Percentiles rank a stretch among this genome's conserved stretches.
Conservation (phyloP, 2,329 filamentous ascomycete species). For the Hyphodiscus sp. region DNA sequence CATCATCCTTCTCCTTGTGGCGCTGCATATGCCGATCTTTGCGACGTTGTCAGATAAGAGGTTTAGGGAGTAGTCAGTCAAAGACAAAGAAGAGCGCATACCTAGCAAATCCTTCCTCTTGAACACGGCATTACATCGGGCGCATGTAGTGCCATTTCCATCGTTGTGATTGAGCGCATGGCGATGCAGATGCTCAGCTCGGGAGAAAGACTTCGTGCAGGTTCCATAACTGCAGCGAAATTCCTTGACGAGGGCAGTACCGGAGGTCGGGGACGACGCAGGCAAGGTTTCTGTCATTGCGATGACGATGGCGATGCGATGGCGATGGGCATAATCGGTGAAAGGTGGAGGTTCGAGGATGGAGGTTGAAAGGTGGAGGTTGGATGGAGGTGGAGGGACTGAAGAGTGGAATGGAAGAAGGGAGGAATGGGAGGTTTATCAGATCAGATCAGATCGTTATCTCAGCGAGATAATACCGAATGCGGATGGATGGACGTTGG, state of each 20-base stretch:
- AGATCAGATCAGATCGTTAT: no score
- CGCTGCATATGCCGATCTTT: constrained; percentile 52
- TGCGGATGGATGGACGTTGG: no score
- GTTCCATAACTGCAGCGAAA: constrained; percentile 37
- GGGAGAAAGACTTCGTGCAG: constrained; percentile 48
- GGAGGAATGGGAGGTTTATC: no score
- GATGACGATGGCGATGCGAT: not conserved
- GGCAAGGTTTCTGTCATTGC: not conserved
- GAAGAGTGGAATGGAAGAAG: no score
- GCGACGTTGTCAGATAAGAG: constrained; percentile 48
- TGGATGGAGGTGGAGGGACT: no score
- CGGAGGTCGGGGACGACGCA: not conserved
- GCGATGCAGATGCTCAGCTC: constrained; percentile 51
- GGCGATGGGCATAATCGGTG: not conserved
- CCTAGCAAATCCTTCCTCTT: constrained; percentile 15
- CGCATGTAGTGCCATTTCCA: constrained; percentile 45
- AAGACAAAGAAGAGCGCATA: constrained; percentile 34
- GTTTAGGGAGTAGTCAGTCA: not conserved
- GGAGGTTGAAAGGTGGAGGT: no score
- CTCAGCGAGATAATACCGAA: no score
- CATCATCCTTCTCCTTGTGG: constrained; percentile 47
- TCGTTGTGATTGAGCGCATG: constrained; percentile 50
- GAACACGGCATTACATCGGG: constrained; percentile 38
- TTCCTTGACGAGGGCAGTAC: constrained; percentile 13
- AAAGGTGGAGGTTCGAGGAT: not conserved